These are phyloP conservation scores for Globisporangium lucens DNA, from an alignment of 352 stramenopile genomes.

Conservation along the genomic window DNA sequence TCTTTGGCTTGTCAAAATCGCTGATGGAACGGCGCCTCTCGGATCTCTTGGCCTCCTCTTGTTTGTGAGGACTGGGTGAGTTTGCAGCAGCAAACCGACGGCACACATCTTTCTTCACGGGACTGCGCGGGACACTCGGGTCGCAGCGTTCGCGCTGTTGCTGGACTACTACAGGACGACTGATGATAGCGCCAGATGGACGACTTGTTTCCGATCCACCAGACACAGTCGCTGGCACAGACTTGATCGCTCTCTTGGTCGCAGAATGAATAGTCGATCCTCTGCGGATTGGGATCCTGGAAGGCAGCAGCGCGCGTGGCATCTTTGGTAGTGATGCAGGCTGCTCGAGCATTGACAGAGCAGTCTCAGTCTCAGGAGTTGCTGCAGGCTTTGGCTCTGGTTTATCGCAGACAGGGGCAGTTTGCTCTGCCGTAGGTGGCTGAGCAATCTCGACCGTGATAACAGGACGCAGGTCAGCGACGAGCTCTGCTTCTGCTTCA, in stretches of 20 bases:
- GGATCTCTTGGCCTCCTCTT: background rate
- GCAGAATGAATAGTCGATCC: background rate
- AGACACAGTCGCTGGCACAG: background rate
- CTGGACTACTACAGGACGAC: too few species aligned
- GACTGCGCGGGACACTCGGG: conserved; percentile 12
- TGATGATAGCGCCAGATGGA: background rate
- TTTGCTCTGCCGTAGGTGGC: background rate
- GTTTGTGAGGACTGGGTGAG: conserved; percentile 1
- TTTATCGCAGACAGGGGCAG: background rate
- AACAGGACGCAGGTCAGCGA: background rate
- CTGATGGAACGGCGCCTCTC: conserved; percentile 4
- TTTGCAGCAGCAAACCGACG: conserved; percentile 9
- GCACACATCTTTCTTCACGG: conserved; percentile 1
- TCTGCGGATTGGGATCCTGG: conserved; percentile 7
- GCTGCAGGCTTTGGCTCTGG: background rate
- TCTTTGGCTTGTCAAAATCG: conserved; percentile 1
- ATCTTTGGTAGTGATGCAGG: background rate
- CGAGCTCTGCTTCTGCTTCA: background rate
- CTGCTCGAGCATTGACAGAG: background rate
- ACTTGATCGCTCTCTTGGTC: background rate
- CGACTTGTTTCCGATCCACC: background rate
- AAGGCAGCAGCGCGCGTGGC: background rate
- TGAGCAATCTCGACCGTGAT: background rate
- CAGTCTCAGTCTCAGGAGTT: background rate
- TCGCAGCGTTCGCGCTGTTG: conserved; percentile 4